These are phyloP conservation scores for Flaveria robusta DNA, from an alignment of 129 eudicot species.

Conservation along the genomic window DNA sequence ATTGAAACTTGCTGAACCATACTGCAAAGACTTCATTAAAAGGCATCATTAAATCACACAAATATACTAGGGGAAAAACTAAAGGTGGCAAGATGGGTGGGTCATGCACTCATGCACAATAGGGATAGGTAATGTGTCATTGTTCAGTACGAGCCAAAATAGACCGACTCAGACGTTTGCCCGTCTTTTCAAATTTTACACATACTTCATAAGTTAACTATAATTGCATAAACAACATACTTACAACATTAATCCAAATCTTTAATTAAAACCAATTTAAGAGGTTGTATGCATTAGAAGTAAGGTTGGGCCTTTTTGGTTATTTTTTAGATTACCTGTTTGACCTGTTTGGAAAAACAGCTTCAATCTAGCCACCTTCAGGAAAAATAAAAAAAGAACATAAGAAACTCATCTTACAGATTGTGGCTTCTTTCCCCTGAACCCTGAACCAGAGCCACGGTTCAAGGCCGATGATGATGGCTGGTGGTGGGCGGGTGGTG, in stretches of 20 bases:
- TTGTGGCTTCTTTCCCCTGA: conserved; percentile 73
- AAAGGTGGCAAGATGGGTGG: neutral
- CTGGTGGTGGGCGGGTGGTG: conserved; percentile 57
- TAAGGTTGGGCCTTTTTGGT: neutral
- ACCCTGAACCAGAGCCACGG: conserved; percentile 60
- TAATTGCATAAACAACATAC: neutral
- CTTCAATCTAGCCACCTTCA: neutral
- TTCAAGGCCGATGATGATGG: conserved; percentile 64
- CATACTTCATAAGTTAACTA: neutral
- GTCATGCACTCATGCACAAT: neutral
- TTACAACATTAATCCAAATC: neutral
- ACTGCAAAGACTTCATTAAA: conserved; percentile 49
- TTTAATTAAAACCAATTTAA: neutral
- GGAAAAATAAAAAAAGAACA: neutral
- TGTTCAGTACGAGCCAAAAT: neutral
- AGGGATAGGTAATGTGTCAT: neutral
- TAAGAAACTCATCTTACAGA: conserved; percentile 43
- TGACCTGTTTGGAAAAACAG: neutral
- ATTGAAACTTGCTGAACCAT: conserved; percentile 46
- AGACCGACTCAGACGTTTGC: neutral
- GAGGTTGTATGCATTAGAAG: neutral
- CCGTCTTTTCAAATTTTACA: neutral
- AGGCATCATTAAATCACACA: conserved; percentile 7
- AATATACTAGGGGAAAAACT: neutral
- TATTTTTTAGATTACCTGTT: neutral